phyloP scores from a whole-genome alignment of 108 stramenopile species.

The Skeletonema marinoi region DNA sequence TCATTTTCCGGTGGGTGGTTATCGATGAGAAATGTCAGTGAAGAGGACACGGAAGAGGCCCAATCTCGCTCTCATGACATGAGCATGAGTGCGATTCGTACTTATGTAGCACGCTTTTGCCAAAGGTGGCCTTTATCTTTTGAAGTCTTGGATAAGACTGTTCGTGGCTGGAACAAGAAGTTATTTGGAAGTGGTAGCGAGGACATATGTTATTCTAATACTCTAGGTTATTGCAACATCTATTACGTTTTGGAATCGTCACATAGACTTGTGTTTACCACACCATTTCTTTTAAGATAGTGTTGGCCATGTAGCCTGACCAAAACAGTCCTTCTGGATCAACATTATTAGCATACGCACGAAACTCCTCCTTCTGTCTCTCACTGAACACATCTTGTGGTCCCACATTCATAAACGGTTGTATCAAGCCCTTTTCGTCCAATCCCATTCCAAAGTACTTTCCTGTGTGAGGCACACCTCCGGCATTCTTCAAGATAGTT shows the following conservation, averaged over 20 bases:
- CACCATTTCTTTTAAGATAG: background rate
- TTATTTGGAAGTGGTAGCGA: constrained; percentile 29
- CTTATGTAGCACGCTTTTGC: constrained; percentile 35
- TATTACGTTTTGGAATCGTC: too few species aligned
- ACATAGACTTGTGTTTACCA: too few species aligned
- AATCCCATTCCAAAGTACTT: background rate
- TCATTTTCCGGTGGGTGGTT: constrained; percentile 72
- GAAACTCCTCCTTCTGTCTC: background rate
- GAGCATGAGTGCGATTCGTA: constrained; percentile 49
- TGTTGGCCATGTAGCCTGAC: background rate
- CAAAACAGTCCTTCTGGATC: background rate
- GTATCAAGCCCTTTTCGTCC: background rate
- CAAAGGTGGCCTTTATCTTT: constrained; percentile 63
- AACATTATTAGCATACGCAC: background rate
- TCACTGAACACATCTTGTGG: background rate
- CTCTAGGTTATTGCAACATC: too few species aligned
- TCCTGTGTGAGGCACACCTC: background rate
- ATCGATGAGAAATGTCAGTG: constrained; percentile 43
- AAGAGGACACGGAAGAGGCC: constrained; percentile 34
- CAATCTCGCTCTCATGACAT: constrained; percentile 53
- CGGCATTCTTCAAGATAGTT: background rate
- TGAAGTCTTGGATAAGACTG: constrained; percentile 72
- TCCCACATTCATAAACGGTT: background rate
- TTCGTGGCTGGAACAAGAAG: constrained; percentile 63
- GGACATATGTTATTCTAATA: constrained; percentile 13